Percentiles rank a stretch among this genome's conserved stretches.
These are phyloP conservation scores for Mycena crocata DNA, from an alignment of 768 basidiomycete genomes.

Conservation along the genomic window DNA sequence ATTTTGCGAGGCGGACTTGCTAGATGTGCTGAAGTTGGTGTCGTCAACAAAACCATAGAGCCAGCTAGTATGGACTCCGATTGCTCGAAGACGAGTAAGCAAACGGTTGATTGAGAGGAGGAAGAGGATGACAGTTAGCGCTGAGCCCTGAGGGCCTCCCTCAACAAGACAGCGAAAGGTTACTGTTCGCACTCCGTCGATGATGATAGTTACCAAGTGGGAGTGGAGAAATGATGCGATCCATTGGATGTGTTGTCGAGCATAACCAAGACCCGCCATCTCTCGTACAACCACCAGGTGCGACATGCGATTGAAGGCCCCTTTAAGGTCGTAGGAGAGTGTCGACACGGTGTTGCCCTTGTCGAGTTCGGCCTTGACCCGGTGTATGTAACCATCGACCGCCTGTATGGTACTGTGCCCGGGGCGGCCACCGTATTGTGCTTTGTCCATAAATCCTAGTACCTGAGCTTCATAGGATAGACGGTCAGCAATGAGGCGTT, in stretches of 20 bases:
- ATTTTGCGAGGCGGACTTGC: not conserved
- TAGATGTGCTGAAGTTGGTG: no score
- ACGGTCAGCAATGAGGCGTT: not conserved
- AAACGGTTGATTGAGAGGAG: not conserved
- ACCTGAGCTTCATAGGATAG: not conserved
- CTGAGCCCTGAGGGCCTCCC: no score
- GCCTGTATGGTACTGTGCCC: not conserved
- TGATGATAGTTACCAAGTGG: not conserved
- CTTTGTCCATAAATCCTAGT: not conserved
- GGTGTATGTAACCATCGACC: no score
- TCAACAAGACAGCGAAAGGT: not conserved
- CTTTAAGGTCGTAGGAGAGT: not conserved
- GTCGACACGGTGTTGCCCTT: not conserved
- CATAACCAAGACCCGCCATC: not conserved
- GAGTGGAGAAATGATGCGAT: not conserved
- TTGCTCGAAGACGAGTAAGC: not conserved
- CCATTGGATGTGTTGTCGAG: not conserved
- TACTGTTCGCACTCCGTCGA: no score
- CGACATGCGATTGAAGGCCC: not conserved
- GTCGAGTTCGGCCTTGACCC: not conserved
- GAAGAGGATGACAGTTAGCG: not conserved
- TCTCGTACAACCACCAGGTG: not conserved
- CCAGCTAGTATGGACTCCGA: not conserved
- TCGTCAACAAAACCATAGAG: not conserved
- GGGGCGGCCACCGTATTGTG: not conserved